A percentile compares a stretch with the other conserved stretches of the same genome.
phyloP scores from a whole-genome alignment of 2,329 filamentous ascomycete species.

The Diaporthe humulicola region DNA sequence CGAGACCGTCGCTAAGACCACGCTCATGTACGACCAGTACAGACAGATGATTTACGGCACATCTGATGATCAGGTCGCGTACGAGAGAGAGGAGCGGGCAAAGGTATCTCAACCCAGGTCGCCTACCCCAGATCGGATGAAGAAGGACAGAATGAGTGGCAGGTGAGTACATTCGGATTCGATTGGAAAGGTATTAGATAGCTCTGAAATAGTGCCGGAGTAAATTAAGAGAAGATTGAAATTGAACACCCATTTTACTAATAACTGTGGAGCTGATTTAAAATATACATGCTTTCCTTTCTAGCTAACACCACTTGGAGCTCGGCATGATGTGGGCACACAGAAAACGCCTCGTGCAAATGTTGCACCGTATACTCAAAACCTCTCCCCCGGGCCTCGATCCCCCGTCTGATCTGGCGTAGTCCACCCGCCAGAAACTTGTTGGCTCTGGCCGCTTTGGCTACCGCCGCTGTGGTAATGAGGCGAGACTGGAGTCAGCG shows the following conservation, averaged over 20 bases:
- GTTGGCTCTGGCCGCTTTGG: not conserved
- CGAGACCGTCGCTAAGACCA: constrained; percentile 18
- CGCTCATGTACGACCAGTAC: constrained; percentile 11
- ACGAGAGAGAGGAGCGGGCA: constrained; percentile 13
- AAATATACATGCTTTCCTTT: no score
- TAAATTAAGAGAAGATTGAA: not conserved
- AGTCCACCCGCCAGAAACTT: not conserved
- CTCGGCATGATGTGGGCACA: no score
- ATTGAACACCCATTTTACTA: not conserved
- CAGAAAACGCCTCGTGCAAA: no score
- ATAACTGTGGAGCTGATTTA: no score
- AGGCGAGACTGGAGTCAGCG: no score
- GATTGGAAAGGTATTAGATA: not conserved
- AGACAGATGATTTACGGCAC: constrained; percentile 4
- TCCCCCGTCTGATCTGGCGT: not conserved
- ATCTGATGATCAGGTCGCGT: not conserved
- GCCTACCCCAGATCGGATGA: not conserved
- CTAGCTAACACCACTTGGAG: no score
- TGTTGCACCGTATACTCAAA: not conserved
- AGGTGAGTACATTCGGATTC: not conserved
- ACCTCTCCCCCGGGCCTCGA: not conserved
- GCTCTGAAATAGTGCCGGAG: not conserved
- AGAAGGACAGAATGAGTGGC: not conserved
- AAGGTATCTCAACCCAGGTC: not conserved
- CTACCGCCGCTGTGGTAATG: not conserved